Conservation (phyloP, 106 monocot species). For the Dioscorea zingiberensis region DNA sequence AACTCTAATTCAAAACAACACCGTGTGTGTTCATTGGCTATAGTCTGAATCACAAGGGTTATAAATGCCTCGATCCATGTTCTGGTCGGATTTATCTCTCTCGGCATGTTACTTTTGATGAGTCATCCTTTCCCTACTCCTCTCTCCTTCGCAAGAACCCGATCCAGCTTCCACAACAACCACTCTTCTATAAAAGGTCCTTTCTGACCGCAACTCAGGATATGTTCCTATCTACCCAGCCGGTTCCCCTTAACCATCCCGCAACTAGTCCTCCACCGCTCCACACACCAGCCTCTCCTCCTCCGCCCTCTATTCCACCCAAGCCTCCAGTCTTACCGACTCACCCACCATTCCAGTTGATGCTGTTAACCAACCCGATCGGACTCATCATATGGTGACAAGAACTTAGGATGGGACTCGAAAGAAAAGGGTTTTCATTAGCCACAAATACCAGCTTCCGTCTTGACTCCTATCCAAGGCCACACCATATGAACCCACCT, state of each 20-base stretch:
- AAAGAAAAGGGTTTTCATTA: not conserved
- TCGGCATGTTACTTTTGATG: not conserved
- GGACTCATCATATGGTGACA: not conserved
- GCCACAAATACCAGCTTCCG: not conserved
- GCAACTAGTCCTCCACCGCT: too few relatives aligned
- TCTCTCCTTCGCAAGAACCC: not conserved
- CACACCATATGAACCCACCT: not conserved
- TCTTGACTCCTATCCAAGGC: not conserved
- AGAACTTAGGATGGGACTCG: not conserved
- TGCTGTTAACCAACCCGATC: too few relatives aligned
- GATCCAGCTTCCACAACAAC: not conserved
- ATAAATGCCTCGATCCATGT: not conserved
- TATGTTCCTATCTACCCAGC: too few relatives aligned
- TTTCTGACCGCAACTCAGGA: too few relatives aligned
- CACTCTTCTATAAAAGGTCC: too few relatives aligned
- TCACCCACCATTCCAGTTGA: too few relatives aligned
- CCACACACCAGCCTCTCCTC: too few relatives aligned
- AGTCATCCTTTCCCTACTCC: not conserved
- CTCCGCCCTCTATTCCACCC: too few relatives aligned
- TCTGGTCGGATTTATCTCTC: not conserved
- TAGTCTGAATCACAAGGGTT: not conserved
- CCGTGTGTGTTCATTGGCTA: not conserved
- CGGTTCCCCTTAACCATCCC: too few relatives aligned
- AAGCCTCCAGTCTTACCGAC: too few relatives aligned
- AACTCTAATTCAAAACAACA: not conserved